Evolutionary conservation across 2,329 filamentous ascomycete genomes (phyloP).

Genomic region (Exophiala sp.): DNA sequence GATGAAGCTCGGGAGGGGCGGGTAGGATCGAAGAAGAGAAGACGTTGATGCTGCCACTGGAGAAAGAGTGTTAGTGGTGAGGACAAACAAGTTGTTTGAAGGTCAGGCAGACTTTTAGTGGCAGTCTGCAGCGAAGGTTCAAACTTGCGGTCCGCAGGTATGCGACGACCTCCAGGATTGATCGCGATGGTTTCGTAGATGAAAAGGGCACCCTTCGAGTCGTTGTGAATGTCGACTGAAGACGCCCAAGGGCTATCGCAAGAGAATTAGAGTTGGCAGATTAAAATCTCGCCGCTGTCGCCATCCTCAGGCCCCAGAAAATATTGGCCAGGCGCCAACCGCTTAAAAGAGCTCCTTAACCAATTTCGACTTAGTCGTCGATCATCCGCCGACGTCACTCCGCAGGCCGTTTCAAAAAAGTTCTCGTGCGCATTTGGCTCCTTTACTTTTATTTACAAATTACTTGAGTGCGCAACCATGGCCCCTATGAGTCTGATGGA

Average conservation of each 20-base stretch:
- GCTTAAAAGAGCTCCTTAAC: too few relatives aligned
- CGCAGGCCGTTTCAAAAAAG: constrained; percentile 4
- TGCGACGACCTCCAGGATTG: constrained; percentile 2
- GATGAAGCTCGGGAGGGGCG: not conserved
- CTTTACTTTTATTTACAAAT: not conserved
- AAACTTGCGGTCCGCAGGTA: constrained; percentile 3
- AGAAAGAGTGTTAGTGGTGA: constrained; percentile 20
- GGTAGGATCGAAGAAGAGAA: not conserved
- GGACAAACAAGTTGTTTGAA: constrained; percentile 2
- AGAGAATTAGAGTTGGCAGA: too few relatives aligned
- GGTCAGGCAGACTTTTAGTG: constrained; percentile 24
- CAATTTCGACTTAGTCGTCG: too few relatives aligned
- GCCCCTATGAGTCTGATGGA: constrained; percentile 9
- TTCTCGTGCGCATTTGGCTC: not conserved
- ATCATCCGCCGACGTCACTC: not conserved
- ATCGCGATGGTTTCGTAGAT: not conserved
- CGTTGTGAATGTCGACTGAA: too few relatives aligned
- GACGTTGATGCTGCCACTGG: constrained; percentile 19
- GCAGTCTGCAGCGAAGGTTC: constrained; percentile 4
- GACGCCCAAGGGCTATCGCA: too few relatives aligned
- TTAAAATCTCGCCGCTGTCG: too few relatives aligned
- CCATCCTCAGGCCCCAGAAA: too few relatives aligned
- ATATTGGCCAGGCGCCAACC: too few relatives aligned
- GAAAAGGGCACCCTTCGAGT: too few relatives aligned
- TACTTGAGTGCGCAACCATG: constrained; percentile 8